phyloP scores from a whole-genome alignment of 768 basidiomycete genomes.

The Podaxis sp. region DNA sequence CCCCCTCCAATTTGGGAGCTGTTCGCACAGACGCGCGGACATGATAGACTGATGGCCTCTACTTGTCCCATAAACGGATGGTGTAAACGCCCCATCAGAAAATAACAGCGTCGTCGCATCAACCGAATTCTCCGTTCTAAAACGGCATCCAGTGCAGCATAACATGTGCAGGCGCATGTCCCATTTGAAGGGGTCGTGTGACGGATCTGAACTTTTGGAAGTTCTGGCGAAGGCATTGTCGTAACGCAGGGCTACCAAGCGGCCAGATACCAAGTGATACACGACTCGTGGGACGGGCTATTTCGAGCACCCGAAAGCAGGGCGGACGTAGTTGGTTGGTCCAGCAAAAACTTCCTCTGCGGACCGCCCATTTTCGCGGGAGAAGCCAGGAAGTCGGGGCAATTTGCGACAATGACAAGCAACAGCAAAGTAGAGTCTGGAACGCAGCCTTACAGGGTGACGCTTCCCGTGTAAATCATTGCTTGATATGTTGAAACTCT shows the following conservation, averaged over 20 bases:
- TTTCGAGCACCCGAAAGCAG: background rate
- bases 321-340: background rate
- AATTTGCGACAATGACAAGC: background rate
- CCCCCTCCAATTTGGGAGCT: background rate
- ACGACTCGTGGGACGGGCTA: background rate
- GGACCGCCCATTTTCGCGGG: constrained; percentile 5
- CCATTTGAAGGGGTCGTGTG: background rate
- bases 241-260: background rate
- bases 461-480: background rate
- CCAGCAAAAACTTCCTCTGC: background rate
- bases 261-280: background rate
- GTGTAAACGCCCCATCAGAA: constrained; percentile 14
- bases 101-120: background rate
- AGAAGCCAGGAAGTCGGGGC: background rate
- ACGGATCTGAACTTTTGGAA: background rate
- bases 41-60: constrained; percentile 13
- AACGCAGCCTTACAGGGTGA: background rate
- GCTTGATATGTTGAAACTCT: constrained; percentile 1
- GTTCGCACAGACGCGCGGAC: background rate
- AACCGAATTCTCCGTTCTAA: background rate
- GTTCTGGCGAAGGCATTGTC: background rate
- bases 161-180: background rate
- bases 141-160: background rate
- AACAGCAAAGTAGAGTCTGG: background rate
- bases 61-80: background rate